Conservation (phyloP, 225 moss, liverwort and hornwort species). For the Straminergon stramineum region DNA sequence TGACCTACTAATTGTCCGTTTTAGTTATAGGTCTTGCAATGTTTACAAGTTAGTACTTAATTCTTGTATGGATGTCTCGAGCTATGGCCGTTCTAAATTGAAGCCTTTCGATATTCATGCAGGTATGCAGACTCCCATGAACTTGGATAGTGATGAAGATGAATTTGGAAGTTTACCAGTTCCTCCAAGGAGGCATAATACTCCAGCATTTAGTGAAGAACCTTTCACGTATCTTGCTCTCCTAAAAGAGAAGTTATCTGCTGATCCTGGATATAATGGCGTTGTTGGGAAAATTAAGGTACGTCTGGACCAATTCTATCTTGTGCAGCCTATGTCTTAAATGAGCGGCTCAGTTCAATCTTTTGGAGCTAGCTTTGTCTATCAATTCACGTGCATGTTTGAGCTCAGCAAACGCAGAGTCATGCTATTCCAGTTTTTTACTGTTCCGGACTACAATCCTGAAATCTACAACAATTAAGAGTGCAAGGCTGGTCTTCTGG, state of each 20-base stretch:
- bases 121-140: constrained; percentile 33
- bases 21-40: background rate
- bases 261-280: constrained; percentile 2
- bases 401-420: background rate
- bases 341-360: background rate
- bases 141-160: constrained; percentile 51
- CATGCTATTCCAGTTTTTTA: background rate
- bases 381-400: background rate
- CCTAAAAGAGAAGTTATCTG: constrained; percentile 42
- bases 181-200: constrained; percentile 1
- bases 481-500: background rate
- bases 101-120: background rate
- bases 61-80: background rate
- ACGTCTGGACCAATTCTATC: background rate
- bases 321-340: background rate
- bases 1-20: background rate
- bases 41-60: background rate
- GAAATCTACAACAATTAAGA: background rate
- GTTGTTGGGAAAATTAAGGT: constrained; percentile 79
- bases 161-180: constrained; percentile 1
- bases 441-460: background rate
- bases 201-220: constrained; percentile 19
- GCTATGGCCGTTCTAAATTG: background rate
- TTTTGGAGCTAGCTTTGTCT: background rate
- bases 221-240: constrained; percentile 75